These are phyloP conservation scores for Arabis alpina DNA, from an alignment of 345 rosid genomes.

Conservation along the genomic window DNA sequence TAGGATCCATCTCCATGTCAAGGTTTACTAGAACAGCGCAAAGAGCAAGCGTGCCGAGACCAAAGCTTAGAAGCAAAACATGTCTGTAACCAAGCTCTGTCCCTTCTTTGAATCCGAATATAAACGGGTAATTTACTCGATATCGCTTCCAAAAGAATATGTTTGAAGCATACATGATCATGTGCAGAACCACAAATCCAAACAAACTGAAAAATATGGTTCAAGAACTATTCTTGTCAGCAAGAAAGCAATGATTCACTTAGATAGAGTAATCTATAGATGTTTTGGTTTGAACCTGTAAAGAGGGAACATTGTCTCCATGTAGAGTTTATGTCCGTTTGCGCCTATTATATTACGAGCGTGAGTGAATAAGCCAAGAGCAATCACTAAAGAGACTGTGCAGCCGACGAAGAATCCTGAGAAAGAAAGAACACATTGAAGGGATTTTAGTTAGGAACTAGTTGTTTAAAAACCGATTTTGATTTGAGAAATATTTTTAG, in stretches of 20 bases:
- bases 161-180: constrained; percentile 56
- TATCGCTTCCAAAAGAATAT: constrained; percentile 53
- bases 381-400: constrained; percentile 55
- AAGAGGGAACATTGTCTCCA: constrained; percentile 70
- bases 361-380: constrained; percentile 45
- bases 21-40: constrained; percentile 48
- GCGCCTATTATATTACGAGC: constrained; percentile 44
- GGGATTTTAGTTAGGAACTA: background rate
- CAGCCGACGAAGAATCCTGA: constrained; percentile 67
- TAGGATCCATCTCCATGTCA: constrained; percentile 62
- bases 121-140: constrained; percentile 55
- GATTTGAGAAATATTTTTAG: background rate
- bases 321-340: constrained; percentile 43
- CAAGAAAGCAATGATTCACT: background rate
- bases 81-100: constrained; percentile 52
- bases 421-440: background rate
- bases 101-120: constrained; percentile 58
- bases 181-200: constrained; percentile 53
- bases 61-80: constrained; percentile 53
- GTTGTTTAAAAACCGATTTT: background rate
- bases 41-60: constrained; percentile 49
- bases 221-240: constrained; percentile 21
- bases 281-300: constrained; percentile 50
- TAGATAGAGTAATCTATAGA: background rate
- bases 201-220: constrained; percentile 49